phyloP scores from a whole-genome alignment of 345 rosid species.

The Lumnitzera littorea region DNA sequence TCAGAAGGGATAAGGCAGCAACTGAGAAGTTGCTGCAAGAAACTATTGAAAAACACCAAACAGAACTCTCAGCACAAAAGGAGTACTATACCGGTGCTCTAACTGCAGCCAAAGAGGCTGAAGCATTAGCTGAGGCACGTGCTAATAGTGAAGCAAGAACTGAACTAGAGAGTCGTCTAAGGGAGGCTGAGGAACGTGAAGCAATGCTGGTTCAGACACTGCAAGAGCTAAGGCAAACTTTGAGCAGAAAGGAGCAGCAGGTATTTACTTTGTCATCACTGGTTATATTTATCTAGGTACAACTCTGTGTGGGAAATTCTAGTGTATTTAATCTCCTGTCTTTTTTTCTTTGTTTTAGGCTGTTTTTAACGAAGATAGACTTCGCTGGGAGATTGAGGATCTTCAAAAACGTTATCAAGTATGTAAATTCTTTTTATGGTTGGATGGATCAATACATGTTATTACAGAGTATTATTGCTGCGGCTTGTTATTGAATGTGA shows the following conservation, averaged over 20 bases:
- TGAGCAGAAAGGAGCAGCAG: constrained; percentile 95
- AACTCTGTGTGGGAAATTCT: too few relatives aligned
- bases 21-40: constrained; percentile 93
- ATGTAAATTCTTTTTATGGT: constrained; percentile 2
- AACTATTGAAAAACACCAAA: constrained; percentile 91
- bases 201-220: constrained; percentile 89
- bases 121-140: constrained; percentile 84
- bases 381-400: constrained; percentile 73
- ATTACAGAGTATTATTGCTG: neutral
- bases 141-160: constrained; percentile 85
- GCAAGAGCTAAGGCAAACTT: constrained; percentile 87
- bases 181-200: constrained; percentile 95
- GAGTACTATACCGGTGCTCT: constrained; percentile 81
- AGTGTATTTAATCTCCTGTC: constrained; percentile 4
- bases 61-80: constrained; percentile 72
- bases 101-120: constrained; percentile 91
- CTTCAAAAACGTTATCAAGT: constrained; percentile 95
- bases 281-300: neutral
- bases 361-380: constrained; percentile 75
- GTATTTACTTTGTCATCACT: constrained; percentile 27
- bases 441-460: constrained; percentile 5
- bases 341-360: constrained; percentile 38
- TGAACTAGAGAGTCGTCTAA: constrained; percentile 76
- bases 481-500: constrained; percentile 1
- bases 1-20: constrained; percentile 84